A percentile compares a stretch with the other conserved stretches of the same genome.
These are phyloP conservation scores for Phascolomyces articulosus DNA, from an alignment of 371 early-diverging fungal species.

Conservation along the genomic window DNA sequence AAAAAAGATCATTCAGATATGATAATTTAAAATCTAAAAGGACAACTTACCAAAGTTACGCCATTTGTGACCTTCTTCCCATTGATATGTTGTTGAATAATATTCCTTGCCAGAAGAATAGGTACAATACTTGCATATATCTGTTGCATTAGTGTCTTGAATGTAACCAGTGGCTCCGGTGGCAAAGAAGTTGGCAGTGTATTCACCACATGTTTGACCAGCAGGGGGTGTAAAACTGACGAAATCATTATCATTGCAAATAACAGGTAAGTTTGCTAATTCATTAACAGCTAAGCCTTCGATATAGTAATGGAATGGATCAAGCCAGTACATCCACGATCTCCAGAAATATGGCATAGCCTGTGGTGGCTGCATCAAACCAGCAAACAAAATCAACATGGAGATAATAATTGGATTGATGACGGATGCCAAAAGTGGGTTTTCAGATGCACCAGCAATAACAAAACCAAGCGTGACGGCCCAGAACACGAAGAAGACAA, in stretches of 20 bases:
- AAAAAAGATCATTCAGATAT: no score
- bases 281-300: constrained; percentile 72
- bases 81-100: constrained; percentile 38
- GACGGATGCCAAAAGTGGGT: constrained; percentile 30
- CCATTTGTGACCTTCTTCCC: constrained; percentile 66
- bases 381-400: constrained; percentile 61
- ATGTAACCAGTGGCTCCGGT: constrained; percentile 56
- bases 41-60: constrained; percentile 53
- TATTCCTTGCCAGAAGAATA: constrained; percentile 57
- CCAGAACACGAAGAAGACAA: constrained; percentile 53
- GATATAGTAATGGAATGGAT: constrained; percentile 67
- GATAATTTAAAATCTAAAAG: no score
- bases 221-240: constrained; percentile 54
- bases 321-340: constrained; percentile 68
- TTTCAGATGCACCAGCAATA: constrained; percentile 51
- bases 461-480: constrained; percentile 65
- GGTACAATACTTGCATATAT: constrained; percentile 61
- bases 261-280: constrained; percentile 46
- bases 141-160: constrained; percentile 40
- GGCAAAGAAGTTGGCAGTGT: constrained; percentile 49
- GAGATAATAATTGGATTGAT: constrained; percentile 66
- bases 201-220: constrained; percentile 61
- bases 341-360: constrained; percentile 74
- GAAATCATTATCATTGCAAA: constrained; percentile 51
- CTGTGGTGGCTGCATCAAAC: constrained; percentile 59